A percentile compares a stretch with the other conserved stretches of the same genome.
These are phyloP conservation scores for Epichloe bromicola DNA, from an alignment of 2,329 filamentous ascomycete genomes.

Conservation along the genomic window DNA sequence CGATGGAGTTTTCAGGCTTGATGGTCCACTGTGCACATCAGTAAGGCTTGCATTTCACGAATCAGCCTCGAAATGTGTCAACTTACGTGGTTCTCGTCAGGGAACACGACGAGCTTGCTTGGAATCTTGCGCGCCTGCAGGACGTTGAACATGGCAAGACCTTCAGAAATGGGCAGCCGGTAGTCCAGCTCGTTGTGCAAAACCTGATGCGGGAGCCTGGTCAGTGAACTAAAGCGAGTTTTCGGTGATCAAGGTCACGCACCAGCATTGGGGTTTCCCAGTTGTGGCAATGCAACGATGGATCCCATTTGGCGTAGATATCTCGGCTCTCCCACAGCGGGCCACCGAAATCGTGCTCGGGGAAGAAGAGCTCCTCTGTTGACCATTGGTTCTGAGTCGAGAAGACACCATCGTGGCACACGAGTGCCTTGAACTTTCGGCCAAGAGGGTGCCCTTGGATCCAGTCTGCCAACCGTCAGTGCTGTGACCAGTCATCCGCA, in stretches of 20 bases:
- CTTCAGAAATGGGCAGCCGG: conserved; percentile 72
- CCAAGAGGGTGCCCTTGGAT: conserved; percentile 78
- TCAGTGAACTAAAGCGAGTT: not conserved
- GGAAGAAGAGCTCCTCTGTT: conserved; percentile 59
- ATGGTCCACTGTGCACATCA: conserved; percentile 52
- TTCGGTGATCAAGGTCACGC: not conserved
- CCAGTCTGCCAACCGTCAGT: conserved; percentile 47
- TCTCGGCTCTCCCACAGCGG: conserved; percentile 48
- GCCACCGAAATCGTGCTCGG: conserved; percentile 53
- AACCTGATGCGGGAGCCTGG: conserved; percentile 21
- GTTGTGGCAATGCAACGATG: conserved; percentile 46
- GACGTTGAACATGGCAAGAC: conserved; percentile 73
- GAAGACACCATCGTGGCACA: conserved; percentile 81
- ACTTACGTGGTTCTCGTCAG: conserved; percentile 52
- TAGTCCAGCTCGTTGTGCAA: conserved; percentile 91
- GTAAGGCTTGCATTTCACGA: not conserved
- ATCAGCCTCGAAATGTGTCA: not conserved
- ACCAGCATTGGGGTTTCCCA: conserved; percentile 84
- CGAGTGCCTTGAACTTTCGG: conserved; percentile 73
- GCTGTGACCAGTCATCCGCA: not conserved
- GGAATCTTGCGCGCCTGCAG: conserved; percentile 63
- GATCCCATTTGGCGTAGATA: conserved; percentile 58
- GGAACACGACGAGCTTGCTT: conserved; percentile 69
- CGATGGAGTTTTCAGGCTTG: conserved; percentile 78
- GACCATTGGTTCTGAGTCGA: conserved; percentile 53